A percentile compares a stretch with the other conserved stretches of the same genome.
Conservation (phyloP, 805 yeast species). For the Tetrapisispora phaffii region DNA sequence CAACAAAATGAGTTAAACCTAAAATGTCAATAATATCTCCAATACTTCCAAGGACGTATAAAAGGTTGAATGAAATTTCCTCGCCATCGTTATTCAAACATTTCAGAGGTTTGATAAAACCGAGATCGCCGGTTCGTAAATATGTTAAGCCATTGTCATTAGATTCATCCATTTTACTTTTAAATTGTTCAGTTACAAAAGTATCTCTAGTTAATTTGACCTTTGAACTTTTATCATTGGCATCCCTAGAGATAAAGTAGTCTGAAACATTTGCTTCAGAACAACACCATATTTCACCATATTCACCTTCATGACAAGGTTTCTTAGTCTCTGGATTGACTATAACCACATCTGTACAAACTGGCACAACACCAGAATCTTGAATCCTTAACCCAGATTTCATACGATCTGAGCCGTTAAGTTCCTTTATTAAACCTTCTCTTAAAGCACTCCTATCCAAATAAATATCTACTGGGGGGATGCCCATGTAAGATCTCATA, state of each 20-base stretch:
- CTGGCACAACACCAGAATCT: slow-evolving; percentile 94
- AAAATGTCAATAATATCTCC: slow-evolving; percentile 81
- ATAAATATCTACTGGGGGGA: slow-evolving; percentile 80
- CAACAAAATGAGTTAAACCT: slow-evolving; percentile 86
- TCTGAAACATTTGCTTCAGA: slow-evolving; percentile 72
- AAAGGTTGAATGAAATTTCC: slow-evolving; percentile 49
- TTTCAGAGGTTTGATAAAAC: slow-evolving; percentile 73
- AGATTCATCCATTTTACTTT: slow-evolving; percentile 49
- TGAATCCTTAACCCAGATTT: slow-evolving; percentile 57
- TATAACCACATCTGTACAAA: slow-evolving; percentile 85
- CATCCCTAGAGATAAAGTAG: slow-evolving; percentile 39
- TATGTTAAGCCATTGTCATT: slow-evolving; percentile 58
- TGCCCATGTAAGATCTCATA: slow-evolving; percentile 68
- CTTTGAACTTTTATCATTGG: slow-evolving; percentile 5
- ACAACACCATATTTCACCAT: slow-evolving; percentile 95
- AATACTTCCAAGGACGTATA: slow-evolving; percentile 76
- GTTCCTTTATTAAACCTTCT: slow-evolving; percentile 77
- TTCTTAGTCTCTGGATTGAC: slow-evolving; percentile 86
- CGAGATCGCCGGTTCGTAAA: slow-evolving; percentile 87
- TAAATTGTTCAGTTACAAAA: slow-evolving; percentile 45
- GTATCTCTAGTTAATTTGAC: slow-evolving; percentile 39
- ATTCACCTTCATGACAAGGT: slow-evolving; percentile 79
- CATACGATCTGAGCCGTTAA: slow-evolving; percentile 41
- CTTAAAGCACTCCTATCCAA: slow-evolving; percentile 80
- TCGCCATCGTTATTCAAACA: slow-evolving; percentile 34